Base-by-base conservation (phyloP, 352 stramenopile species). In the Phytophthora boehmeriae region DNA sequence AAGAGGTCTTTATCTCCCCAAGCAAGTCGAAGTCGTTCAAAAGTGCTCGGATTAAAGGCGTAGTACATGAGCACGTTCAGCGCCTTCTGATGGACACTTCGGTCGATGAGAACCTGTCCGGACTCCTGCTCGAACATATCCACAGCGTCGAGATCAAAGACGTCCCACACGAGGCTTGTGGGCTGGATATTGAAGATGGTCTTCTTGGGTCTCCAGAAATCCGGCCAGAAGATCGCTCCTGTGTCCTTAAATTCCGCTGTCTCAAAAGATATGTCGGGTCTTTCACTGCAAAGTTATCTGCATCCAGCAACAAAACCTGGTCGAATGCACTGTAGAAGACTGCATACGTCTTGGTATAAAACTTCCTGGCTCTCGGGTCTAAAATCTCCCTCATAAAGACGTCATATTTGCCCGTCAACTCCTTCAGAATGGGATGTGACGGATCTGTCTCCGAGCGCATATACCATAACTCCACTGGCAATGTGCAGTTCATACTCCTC, bases 1-100 rank as follows among this genome's bases (percentile, higher is more conserved):
- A 92, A 93, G 0, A 93, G 59, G 48, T 93, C 84, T 49, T 93
- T 93, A 63, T 93, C 85, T 8, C 85, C 85, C 80, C 80, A 92
- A 5, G 83, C 72, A 1, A 93, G 70, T 3, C 68, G 60, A 32
- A 92, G 48, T 3, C 63, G 48, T 45, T 90, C 80, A 14, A 83
- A 66, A 4, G 87, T 49, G 9, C 47, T 43, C 0, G 76, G 72
- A 19, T 81, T 65, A 17, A 75, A 68, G 1, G 65, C 78, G 57
- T 89, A 92, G 57, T 86, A 90, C 73, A 90, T 84, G 32, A 93
- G 66, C 5, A 70, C 69, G 19, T 89, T 81, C 42, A 93, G 53
- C 1, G 85, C 82, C 5, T 50, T 44, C 2, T 57, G n/a, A 51
- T 89, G 77, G 4, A 63, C 67, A 4, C 43, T 55, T 0, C 83